phyloP scores from a whole-genome alignment of 2,329 filamentous ascomycete species.

The Daldinia sp. region DNA sequence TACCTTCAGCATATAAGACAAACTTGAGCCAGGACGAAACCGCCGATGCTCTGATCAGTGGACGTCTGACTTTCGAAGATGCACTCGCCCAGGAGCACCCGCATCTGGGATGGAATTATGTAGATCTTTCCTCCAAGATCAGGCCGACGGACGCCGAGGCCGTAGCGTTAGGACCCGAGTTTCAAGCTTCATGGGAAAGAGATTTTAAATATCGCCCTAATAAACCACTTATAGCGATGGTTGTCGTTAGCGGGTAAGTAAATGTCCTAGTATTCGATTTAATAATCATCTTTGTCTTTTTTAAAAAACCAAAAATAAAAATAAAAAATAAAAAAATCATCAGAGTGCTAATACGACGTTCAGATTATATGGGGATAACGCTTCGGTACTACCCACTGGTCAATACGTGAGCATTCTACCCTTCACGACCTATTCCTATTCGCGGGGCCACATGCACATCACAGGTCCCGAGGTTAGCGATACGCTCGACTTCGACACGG shows the following conservation, averaged over 20 bases:
- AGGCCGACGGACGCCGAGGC: constrained; percentile 60
- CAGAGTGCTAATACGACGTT: not conserved
- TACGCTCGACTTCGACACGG: constrained; percentile 62
- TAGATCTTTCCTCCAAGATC: constrained; percentile 60
- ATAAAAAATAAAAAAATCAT: no score
- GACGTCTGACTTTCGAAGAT: constrained; percentile 40
- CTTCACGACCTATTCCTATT: constrained; percentile 67
- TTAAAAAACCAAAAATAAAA: no score
- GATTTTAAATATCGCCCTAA: constrained; percentile 55
- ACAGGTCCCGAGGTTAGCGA: constrained; percentile 52
- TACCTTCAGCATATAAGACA: constrained; percentile 59
- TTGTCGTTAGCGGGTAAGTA: constrained; percentile 49
- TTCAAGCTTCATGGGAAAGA: constrained; percentile 58
- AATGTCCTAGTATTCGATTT: constrained; percentile 33
- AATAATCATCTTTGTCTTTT: not conserved
- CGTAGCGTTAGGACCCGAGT: constrained; percentile 57
- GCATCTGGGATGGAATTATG: constrained; percentile 61
- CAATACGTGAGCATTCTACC: constrained; percentile 59
- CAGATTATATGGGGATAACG: constrained; percentile 32
- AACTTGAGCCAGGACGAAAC: constrained; percentile 58
- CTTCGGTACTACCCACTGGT: constrained; percentile 16
- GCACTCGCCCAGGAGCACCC: constrained; percentile 39
- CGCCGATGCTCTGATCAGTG: constrained; percentile 44
- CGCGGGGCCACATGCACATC: constrained; percentile 68
- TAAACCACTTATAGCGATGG: constrained; percentile 55